Evolutionary conservation across 306 rosid genomes (phyloP).

Genomic region (Casuarina equisetifolia): DNA sequence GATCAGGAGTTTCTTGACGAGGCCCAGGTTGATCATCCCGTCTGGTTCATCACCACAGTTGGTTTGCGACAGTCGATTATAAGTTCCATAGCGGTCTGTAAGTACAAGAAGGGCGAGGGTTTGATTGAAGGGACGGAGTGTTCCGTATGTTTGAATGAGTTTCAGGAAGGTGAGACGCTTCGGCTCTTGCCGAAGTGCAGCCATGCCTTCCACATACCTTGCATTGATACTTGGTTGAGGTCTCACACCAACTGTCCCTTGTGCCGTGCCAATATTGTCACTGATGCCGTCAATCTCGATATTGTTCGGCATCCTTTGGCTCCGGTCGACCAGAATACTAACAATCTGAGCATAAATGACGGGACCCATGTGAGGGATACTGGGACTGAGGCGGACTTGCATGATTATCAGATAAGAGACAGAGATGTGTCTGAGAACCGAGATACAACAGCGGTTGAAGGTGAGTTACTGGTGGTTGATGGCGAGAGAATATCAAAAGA

Average conservation of each 20-base stretch:
- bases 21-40: slow-evolving; percentile 60
- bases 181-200: slow-evolving; percentile 69
- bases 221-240: slow-evolving; percentile 73
- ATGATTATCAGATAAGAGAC: slow-evolving; percentile 5
- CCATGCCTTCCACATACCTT: slow-evolving; percentile 65
- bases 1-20: slow-evolving; percentile 46
- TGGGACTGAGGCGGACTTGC: slow-evolving; percentile 24
- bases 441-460: slow-evolving; percentile 30
- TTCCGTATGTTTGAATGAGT: slow-evolving; percentile 69
- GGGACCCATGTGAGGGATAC: slow-evolving; percentile 39
- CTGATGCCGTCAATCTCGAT: slow-evolving; percentile 24
- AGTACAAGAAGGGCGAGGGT: slow-evolving; percentile 52
- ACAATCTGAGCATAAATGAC: slow-evolving; percentile 21
- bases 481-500: slow-evolving; percentile 33
- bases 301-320: slow-evolving; percentile 2
- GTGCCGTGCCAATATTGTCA: slow-evolving; percentile 56
- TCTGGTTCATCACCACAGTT: slow-evolving; percentile 62
- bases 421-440: slow-evolving; percentile 24
- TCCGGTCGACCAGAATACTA: slow-evolving; percentile 30
- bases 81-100: slow-evolving; percentile 56
- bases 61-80: slow-evolving; percentile 70
- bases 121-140: slow-evolving; percentile 70
- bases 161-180: slow-evolving; percentile 51
- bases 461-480: slow-evolving; percentile 27
- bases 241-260: slow-evolving; percentile 76